These are phyloP conservation scores for Saksenaea vasiformis DNA, from an alignment of 371 early-diverging fungal species.

Conservation along the genomic window DNA sequence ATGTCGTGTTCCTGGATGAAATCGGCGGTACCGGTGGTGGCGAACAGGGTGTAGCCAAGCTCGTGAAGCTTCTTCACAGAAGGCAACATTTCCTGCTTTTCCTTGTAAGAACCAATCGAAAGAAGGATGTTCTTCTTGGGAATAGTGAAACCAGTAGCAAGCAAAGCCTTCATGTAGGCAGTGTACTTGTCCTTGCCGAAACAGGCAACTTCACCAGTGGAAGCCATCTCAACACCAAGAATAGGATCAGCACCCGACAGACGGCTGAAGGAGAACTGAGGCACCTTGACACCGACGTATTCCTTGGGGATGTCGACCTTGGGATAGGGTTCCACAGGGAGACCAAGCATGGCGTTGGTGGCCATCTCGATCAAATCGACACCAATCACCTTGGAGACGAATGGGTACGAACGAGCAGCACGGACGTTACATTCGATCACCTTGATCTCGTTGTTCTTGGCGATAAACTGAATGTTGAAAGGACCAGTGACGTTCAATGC, in stretches of 20 bases:
- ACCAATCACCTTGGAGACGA: constrained; percentile 91
- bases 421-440: constrained; percentile 97
- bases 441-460: constrained; percentile 93
- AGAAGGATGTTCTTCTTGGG: constrained; percentile 92
- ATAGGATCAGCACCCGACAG: constrained; percentile 95
- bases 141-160: constrained; percentile 87
- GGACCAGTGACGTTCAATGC: constrained; percentile 96
- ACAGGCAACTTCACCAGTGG: constrained; percentile 98
- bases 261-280: constrained; percentile 95
- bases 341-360: constrained; percentile 85
- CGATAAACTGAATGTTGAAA: constrained; percentile 97
- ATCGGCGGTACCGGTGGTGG: constrained; percentile 95
- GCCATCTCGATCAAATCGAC: constrained; percentile 93
- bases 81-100: constrained; percentile 90
- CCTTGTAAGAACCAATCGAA: constrained; percentile 95
- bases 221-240: constrained; percentile 97
- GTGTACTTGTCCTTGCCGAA: constrained; percentile 94
- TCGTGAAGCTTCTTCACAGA: constrained; percentile 80
- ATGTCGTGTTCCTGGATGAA: constrained; percentile 91
- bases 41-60: constrained; percentile 88
- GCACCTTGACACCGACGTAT: constrained; percentile 93
- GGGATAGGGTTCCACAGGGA: constrained; percentile 76
- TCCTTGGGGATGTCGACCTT: constrained; percentile 54
- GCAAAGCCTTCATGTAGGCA: constrained; percentile 92
- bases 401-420: constrained; percentile 94